Base-by-base conservation (phyloP, 2,329 filamentous ascomycete species). In the Penicillium sp. region DNA sequence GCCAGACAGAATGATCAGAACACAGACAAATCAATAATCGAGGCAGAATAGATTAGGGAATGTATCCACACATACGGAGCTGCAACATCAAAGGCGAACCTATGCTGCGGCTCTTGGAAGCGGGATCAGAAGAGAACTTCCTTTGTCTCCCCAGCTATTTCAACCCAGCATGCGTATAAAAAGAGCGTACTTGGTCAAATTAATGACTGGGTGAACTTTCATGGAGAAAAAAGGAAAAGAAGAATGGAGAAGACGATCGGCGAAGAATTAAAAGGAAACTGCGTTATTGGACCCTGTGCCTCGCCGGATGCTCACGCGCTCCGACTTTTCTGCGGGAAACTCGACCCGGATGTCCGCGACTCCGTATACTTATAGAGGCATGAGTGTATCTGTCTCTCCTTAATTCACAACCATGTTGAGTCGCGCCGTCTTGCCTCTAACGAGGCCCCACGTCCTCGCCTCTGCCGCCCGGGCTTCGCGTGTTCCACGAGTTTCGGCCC, bases 131-230 rank as follows among this genome's bases (percentile, higher is more conserved):
- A 69, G 65, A 63, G 54, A 59, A 56, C 67, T 68, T 70, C 71
- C 57, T 76, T 70, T 55, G 69, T 80, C 77, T 80, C 68, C 78
- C 78, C 77, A 77, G 74, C 72, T 77, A 77, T 74, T 79, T 76
- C 85, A 87, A 85, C 84, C 78, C 80, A 72, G 73, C 77, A 79
- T 77, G 77, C 80, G 82, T 77, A 67, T 77, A 67, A 67, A 59
- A 62, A 57, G 59, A 59, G 78, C 73, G 71, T 78, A 79, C 70
- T 72, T 76, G 77, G 82, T 82, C 83, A 85, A 85, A 85, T 84
- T 79, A 73, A 71, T 73, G 71, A 73, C 75, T 77, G 75, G 77
- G 80, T 80, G 70, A 84, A 84, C 81, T 84, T 85, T 83, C 75
- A 71, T 64, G 67, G 69, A 69, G 67, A 72, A 73, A 72, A 73